Evolutionary conservation across 345 rosid species (phyloP), one percentile per base, ranked within the genome.

Genomic region (Passiflora organensis): DNA sequence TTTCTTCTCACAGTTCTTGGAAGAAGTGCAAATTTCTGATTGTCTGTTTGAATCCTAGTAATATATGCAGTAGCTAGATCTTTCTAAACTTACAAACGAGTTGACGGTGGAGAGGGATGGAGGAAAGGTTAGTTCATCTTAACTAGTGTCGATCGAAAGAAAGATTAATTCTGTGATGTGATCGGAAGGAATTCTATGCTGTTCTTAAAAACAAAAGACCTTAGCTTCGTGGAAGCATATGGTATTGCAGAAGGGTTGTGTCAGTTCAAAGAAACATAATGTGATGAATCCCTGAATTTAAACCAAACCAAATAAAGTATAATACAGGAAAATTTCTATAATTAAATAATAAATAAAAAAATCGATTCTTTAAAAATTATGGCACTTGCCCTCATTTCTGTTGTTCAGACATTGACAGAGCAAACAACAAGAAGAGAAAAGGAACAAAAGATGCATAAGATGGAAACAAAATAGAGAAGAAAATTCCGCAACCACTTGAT

Each of bases 251-350:
- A 51, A 53, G n/a, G n/a, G n/a, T n/a, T n/a, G n/a, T n/a, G n/a
- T 23, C 20, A 37, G 12, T 43, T 56, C 18, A 1, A 37, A 17
- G 43, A 32, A 58, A 51, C 18, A 55, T 63, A 56, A 55, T 42
- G 28, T 51, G 68, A 68, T 65, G 72, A 66, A 62, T 63, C 63
- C 19, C 51, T 58, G 59, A 50, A 55, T 46, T 70, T 67, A 73
- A 54, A 58, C 74, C 72, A n/a, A n/a, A 50, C 66, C 78, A 67
- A 55, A 72, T 59, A 66, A 55, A 43, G 58, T 56, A 51, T 69
- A 57, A 53, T 60, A 51, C 68, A 60, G 50, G 46, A 21, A 41
- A 59, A 65, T 56, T 66, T 65, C n/a, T n/a, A n/a, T 63, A 66
- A 54, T 37, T 55, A 53, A 59, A 56, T 48, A 45, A 47, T 25